A percentile compares a stretch with the other conserved stretches of the same genome.
phyloP scores from a whole-genome alignment of 2,329 filamentous ascomycete species.

The Myriosclerotinia scirpicola region DNA sequence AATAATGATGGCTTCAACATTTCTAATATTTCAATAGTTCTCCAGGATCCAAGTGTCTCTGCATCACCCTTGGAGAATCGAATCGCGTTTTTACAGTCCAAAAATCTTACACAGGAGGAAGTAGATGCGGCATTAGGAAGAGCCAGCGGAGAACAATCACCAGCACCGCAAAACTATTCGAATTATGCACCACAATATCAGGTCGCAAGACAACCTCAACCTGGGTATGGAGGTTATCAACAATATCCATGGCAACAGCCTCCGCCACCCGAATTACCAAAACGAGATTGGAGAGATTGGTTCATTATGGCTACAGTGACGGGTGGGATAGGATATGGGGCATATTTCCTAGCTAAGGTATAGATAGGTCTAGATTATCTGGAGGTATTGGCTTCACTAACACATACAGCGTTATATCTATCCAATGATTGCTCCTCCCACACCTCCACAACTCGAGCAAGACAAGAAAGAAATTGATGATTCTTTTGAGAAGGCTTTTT shows the following conservation, averaged over 20 bases:
- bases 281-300: constrained; percentile 95
- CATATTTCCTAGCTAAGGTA: constrained; percentile 87
- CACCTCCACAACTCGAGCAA: constrained; percentile 87
- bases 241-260: constrained; percentile 59
- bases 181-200: constrained; percentile 48
- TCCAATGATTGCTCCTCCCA: constrained; percentile 89
- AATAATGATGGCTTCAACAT: constrained; percentile 3
- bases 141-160: constrained; percentile 58
- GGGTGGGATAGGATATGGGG: constrained; percentile 81
- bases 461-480: constrained; percentile 93
- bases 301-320: constrained; percentile 99
- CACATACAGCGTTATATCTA: constrained; percentile 74
- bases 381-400: background rate
- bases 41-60: constrained; percentile 90
- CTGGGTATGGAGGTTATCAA: constrained; percentile 49
- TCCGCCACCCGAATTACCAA: constrained; percentile 61
- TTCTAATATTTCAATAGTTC: constrained; percentile 56
- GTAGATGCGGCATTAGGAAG: constrained; percentile 81
- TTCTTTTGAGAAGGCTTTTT: constrained; percentile 88
- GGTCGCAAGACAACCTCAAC: constrained; percentile 42
- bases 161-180: constrained; percentile 42
- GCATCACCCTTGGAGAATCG: constrained; percentile 89
- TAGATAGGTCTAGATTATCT: constrained; percentile 23
- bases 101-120: constrained; percentile 96
- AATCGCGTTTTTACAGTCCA: constrained; percentile 89